A percentile compares a stretch with the other conserved stretches of the same genome.
phyloP scores from a whole-genome alignment of 2,329 filamentous ascomycete species.

The Exophiala lecanii-corni region DNA sequence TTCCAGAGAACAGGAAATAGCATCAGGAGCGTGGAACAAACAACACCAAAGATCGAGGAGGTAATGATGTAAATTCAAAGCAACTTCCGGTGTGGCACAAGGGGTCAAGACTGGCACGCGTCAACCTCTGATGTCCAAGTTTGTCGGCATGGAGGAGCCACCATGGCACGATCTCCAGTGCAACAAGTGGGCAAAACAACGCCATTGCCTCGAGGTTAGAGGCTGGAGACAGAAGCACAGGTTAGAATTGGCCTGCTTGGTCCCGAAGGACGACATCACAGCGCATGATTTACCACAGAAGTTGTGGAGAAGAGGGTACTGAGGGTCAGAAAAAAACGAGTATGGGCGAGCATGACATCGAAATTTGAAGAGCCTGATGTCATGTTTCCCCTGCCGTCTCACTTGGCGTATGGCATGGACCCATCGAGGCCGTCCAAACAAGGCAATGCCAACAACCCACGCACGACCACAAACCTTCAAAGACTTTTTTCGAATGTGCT shows the following conservation, averaged over 20 bases:
- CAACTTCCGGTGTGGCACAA: not conserved
- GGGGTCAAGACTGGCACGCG: constrained; percentile 1
- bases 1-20: no score
- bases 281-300: not conserved
- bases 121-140: not conserved
- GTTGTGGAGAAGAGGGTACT: not conserved
- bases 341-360: no score
- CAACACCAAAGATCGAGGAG: no score
- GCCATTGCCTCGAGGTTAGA: not conserved
- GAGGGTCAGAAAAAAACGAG: no score
- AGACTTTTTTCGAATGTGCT: no score
- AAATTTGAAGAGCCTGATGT: not conserved
- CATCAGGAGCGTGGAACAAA: no score
- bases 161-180: not conserved
- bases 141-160: not conserved
- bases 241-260: not conserved
- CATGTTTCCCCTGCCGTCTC: not conserved
- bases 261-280: constrained; percentile 2
- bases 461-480: no score
- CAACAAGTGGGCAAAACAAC: not conserved
- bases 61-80: not conserved
- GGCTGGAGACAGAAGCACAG: not conserved
- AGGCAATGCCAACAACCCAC: no score
- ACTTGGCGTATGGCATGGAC: not conserved
- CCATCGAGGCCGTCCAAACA: not conserved